phyloP scores from a whole-genome alignment of 805 yeast genomes.

The Starmerella scarabaei region DNA sequence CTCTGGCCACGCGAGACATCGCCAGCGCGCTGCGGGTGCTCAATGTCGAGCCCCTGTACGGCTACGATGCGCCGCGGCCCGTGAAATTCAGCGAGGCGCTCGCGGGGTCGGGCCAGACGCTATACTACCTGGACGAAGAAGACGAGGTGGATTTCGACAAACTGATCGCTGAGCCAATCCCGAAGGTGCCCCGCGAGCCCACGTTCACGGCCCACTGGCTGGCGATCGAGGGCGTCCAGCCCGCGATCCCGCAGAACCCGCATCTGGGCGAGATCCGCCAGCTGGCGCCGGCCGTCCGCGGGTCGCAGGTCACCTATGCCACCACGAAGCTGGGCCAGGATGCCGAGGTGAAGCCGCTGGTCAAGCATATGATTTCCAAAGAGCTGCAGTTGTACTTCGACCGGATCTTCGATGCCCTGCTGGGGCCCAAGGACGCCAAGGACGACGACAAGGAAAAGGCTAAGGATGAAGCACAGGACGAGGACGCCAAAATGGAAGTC shows the following conservation, averaged over 20 bases:
- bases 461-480: neutral
- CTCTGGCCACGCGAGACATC: constrained; percentile 69
- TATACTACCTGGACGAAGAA: constrained; percentile 81
- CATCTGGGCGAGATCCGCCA: constrained; percentile 57
- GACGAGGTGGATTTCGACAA: constrained; percentile 89
- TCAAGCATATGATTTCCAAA: constrained; percentile 86
- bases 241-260: constrained; percentile 95
- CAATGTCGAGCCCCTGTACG: constrained; percentile 68
- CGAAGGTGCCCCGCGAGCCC: constrained; percentile 85
- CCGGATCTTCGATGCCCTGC: constrained; percentile 67
- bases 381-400: constrained; percentile 90
- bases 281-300: constrained; percentile 66
- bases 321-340: constrained; percentile 37
- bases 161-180: constrained; percentile 82
- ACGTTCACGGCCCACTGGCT: constrained; percentile 90
- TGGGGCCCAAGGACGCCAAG: constrained; percentile 27
- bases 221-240: constrained; percentile 97
- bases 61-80: constrained; percentile 39
- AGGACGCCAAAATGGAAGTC: neutral
- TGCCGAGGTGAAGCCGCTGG: constrained; percentile 69
- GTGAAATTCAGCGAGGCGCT: constrained; percentile 74
- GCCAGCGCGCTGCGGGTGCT: constrained; percentile 68
- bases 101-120: constrained; percentile 82
- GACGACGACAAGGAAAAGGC: neutral
- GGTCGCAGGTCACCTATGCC: constrained; percentile 60